Base-by-base conservation (phyloP, 169 alveolate species). In the Plasmodium chabaudi region DNA sequence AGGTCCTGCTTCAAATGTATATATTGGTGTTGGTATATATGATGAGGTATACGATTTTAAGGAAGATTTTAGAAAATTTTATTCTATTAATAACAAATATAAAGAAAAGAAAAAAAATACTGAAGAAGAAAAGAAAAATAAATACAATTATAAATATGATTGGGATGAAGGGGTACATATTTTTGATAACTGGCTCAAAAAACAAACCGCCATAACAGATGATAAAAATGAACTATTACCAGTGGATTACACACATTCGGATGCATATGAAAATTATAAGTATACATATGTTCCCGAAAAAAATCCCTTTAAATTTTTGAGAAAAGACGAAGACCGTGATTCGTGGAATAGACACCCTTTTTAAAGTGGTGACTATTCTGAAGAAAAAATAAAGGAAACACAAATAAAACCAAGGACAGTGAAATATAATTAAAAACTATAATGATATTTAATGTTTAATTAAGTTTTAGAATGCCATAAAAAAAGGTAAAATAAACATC, bases 91-190 rank as follows among this genome's bases (percentile, higher is more conserved):
- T 93, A 88, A 46, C 51, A 92, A 59, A 34, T 74, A 87, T 53
- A 87, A 87, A 71, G 65, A 73, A 17, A 87, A 72, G 27, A 65
- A 72, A 25, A 5, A 10, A 34, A 53, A 53, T 57, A 34, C 42
- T 34, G 42, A 34, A 34, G 92, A 17, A 34, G 39, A 51, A 23
- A 69, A 10, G 42, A 64, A 69, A 12, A 42, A 49, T 27, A 51
- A 87, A 53, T 73, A 74, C 59, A 72, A 88, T 27, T 93, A 71
- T 72, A 91, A 91, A 44, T 93, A 93, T 46, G 97, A 95, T 86
- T 95, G 97, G 97, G 97, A 95, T 82, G 97, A 94, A 69, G 97
- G 97, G 2, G 95, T 87, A 55, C 92, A 94, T 68, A 94, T 92
- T 72, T 75, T 93, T 68, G 94, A 95, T 90, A 92, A 95, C 65